Evolutionary conservation across 176 grass and related monocot genomes (phyloP).

Genomic region (Oryza brachyantha): DNA sequence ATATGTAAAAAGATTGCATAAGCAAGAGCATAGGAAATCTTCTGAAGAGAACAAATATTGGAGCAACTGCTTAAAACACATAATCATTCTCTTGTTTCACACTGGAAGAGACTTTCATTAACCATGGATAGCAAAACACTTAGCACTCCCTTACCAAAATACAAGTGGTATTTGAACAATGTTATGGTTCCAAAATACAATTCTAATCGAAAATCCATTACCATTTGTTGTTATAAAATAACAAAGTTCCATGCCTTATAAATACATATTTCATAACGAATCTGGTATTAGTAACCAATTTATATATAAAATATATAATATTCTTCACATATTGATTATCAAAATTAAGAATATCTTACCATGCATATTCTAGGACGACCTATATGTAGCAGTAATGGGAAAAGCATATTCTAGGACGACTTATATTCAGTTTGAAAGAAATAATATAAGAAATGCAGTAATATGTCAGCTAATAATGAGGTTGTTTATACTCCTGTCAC

Average conservation of each 20-base stretch:
- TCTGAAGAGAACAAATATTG: not conserved
- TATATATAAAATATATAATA: not conserved
- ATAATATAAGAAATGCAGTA: constrained; percentile 17
- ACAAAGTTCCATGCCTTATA: not conserved
- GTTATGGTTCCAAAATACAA: not conserved
- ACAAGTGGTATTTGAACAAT: not conserved
- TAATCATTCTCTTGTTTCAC: too few relatives aligned
- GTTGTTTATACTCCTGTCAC: constrained; percentile 30
- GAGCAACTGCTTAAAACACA: not conserved
- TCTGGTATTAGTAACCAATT: not conserved
- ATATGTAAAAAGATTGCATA: not conserved
- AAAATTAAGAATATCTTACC: constrained; percentile 8
- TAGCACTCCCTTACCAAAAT: not conserved
- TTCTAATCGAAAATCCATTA: not conserved
- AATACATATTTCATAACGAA: constrained; percentile 15
- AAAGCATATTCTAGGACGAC: too few relatives aligned
- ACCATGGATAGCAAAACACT: not conserved
- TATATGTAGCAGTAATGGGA: not conserved
- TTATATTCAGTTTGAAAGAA: constrained; percentile 1
- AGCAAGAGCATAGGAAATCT: constrained; percentile 10
- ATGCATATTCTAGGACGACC: not conserved
- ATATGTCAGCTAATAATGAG: constrained; percentile 7
- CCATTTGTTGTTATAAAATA: not conserved
- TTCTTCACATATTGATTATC: not conserved
- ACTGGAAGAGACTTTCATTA: not conserved